A percentile compares a stretch with the other conserved stretches of the same genome.
Evolutionary conservation across 441 rosid genomes (phyloP).

Genomic region (Mallotus japonicus): DNA sequence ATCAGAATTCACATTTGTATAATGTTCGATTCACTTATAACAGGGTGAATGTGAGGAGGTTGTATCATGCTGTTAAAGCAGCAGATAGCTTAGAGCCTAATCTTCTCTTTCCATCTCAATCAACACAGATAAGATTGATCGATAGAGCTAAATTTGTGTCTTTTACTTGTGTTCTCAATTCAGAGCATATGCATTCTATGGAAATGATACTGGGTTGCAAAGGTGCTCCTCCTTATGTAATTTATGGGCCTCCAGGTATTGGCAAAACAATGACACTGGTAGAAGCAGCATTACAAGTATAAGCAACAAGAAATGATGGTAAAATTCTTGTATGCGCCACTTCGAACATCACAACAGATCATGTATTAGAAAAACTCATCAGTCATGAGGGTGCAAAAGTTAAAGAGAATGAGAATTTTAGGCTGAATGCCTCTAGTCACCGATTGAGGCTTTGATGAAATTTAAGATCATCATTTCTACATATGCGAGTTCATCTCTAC

Average conservation of each 20-base stretch:
- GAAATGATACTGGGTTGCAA: conserved; percentile 44
- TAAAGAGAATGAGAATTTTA: conserved; percentile 42
- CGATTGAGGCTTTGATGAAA: conserved; percentile 31
- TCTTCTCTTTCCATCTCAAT: conserved; percentile 48
- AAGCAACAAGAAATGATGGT: conserved; percentile 28
- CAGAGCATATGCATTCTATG: conserved; percentile 45
- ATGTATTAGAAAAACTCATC: conserved; percentile 39
- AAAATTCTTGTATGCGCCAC: conserved; percentile 51
- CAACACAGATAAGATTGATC: conserved; percentile 25
- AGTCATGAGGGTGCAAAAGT: conserved; percentile 29
- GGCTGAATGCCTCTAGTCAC: conserved; percentile 53
- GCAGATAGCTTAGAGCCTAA: conserved; percentile 35
- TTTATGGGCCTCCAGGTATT: conserved; percentile 62
- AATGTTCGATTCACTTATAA: conserved; percentile 37
- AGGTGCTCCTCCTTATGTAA: conserved; percentile 58
- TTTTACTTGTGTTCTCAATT: conserved; percentile 31
- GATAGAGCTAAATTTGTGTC: conserved; percentile 22
- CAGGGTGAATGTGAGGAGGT: conserved; percentile 44
- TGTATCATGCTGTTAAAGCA: conserved; percentile 53
- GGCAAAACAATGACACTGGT: conserved; percentile 55
- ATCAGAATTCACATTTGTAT: conserved; percentile 32
- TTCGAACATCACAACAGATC: conserved; percentile 59
- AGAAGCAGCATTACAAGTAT: conserved; percentile 45
- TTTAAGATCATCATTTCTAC: conserved; percentile 67
- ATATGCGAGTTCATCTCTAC: conserved; percentile 65